Evolutionary conservation across 257 asterid species (phyloP).

Genomic region (Oldenlandia corymbosa): DNA sequence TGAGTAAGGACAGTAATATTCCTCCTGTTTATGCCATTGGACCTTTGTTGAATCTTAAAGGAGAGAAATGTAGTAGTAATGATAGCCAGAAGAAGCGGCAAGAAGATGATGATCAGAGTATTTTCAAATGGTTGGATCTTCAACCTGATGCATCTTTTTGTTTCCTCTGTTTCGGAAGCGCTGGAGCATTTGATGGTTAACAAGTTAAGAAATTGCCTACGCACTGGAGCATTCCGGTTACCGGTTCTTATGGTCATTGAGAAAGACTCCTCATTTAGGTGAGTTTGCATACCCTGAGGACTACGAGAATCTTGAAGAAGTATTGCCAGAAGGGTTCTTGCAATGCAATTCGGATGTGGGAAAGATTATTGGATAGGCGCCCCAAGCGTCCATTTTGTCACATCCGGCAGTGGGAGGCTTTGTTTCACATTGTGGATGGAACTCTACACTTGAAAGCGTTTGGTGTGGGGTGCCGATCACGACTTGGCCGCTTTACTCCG

Average conservation of each 20-base stretch:
- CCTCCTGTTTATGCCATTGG: slow-evolving; percentile 3
- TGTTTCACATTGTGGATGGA: slow-evolving; percentile 34
- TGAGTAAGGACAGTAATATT: background rate
- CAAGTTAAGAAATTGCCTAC: slow-evolving; percentile 7
- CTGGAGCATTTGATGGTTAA: background rate
- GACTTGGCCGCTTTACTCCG: slow-evolving; percentile 27
- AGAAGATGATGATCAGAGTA: background rate
- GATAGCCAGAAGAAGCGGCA: too few relatives aligned
- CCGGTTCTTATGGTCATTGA: too few relatives aligned
- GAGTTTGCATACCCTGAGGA: slow-evolving; percentile 1
- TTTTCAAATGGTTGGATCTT: slow-evolving; percentile 6
- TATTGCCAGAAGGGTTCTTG: slow-evolving; percentile 37
- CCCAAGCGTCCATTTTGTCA: slow-evolving; percentile 23
- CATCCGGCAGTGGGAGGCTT: slow-evolving; percentile 36
- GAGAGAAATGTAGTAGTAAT: too few relatives aligned
- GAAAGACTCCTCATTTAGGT: slow-evolving; percentile 2
- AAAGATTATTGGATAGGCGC: slow-evolving; percentile 15
- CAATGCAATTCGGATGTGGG: slow-evolving; percentile 23
- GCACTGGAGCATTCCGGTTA: too few relatives aligned
- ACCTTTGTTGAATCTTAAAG: slow-evolving; percentile 3
- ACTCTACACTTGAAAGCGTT: background rate
- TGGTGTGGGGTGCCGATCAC: slow-evolving; percentile 9
- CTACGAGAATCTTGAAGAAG: slow-evolving; percentile 18
- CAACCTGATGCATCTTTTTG: slow-evolving; percentile 2
- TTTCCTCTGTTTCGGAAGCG: background rate